Conservation (phyloP, 2,329 filamentous ascomycete genomes). For the Exophiala bonariae region DNA sequence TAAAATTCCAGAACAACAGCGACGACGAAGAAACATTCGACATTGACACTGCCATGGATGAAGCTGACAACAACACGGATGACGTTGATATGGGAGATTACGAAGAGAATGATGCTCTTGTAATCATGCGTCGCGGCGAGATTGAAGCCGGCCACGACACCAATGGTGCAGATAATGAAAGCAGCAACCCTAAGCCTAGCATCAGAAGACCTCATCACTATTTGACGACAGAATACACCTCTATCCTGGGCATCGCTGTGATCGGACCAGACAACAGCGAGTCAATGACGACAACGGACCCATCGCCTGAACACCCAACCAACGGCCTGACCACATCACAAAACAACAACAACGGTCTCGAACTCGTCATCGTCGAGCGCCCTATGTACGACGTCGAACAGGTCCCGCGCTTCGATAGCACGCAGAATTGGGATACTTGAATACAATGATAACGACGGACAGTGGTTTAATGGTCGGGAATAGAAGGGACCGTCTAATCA, state of each 20-base stretch:
- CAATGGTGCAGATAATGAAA: constrained; percentile 21
- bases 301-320: too few relatives aligned
- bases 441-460: constrained; percentile 3
- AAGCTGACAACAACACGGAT: constrained; percentile 42
- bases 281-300: constrained; percentile 8
- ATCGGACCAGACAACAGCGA: constrained; percentile 40
- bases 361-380: constrained; percentile 86
- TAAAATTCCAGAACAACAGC: constrained; percentile 19
- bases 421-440: constrained; percentile 44
- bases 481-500: too few relatives aligned
- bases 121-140: constrained; percentile 26
- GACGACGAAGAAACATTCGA: constrained; percentile 35
- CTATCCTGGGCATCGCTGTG: constrained; percentile 76
- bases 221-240: constrained; percentile 89
- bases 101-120: constrained; percentile 38
- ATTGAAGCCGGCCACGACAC: constrained; percentile 1
- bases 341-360: too few relatives aligned
- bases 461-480: too few relatives aligned
- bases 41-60: constrained; percentile 37
- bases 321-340: too few relatives aligned
- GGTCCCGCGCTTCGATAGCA: constrained; percentile 67
- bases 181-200: constrained; percentile 29
- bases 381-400: constrained; percentile 81
- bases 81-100: constrained; percentile 42
- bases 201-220: constrained; percentile 52